phyloP scores from a whole-genome alignment of 345 rosid species.

The rapeseed (Brassica napus) region Da-Ae NC_063445.1:55562501-55563000 shows the following conservation, averaged over 20 bases:
- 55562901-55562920: slow-evolving; percentile 65
- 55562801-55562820: slow-evolving; percentile 65
- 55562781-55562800: background rate
- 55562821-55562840: slow-evolving; percentile 60
- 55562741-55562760: no score
- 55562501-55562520: background rate
- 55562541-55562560: no score
- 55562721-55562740: no score
- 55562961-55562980: background rate
- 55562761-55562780: no score
- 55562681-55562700: slow-evolving; percentile 83
- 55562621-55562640: slow-evolving; percentile 60
- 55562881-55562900: slow-evolving; percentile 67
- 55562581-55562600: slow-evolving; percentile 91
- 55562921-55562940: slow-evolving; percentile 52
- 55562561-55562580: no score
- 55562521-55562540: background rate
- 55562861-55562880: slow-evolving; percentile 75
- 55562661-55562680: slow-evolving; percentile 87
- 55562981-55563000: background rate
- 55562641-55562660: slow-evolving; percentile 59
- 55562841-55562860: slow-evolving; percentile 55
- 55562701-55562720: slow-evolving; percentile 44
- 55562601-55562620: slow-evolving; percentile 64
- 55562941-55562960: slow-evolving; percentile 33